These are phyloP conservation scores for Toxicodendron radicans DNA, from an alignment of 345 rosid genomes.

Conservation along the genomic window DNA sequence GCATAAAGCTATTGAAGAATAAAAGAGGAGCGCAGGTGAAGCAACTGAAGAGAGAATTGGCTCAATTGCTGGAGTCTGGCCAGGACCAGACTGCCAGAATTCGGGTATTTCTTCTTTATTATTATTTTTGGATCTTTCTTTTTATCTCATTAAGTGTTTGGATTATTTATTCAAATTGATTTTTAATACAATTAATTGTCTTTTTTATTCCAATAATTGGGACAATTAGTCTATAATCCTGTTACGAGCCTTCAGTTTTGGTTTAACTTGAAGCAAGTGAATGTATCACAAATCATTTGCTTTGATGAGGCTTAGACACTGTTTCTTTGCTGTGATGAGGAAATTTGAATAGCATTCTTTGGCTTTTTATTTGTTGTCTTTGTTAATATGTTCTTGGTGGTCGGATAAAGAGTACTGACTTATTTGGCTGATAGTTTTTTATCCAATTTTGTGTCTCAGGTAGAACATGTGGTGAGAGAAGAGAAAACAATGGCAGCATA, in stretches of 20 bases:
- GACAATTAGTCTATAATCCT: neutral
- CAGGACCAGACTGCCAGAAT: conserved; percentile 82
- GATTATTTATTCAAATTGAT: neutral
- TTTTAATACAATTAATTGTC: neutral
- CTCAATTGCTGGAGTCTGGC: conserved; percentile 77
- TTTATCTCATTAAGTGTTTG: neutral
- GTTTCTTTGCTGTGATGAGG: neutral
- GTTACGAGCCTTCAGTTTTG: no score
- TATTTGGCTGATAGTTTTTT: neutral
- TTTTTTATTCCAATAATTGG: neutral
- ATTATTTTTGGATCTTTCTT: neutral
- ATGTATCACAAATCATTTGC: neutral
- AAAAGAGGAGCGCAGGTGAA: conserved; percentile 64
- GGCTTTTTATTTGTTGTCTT: neutral
- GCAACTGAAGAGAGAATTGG: conserved; percentile 74
- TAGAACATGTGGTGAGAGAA: conserved; percentile 90
- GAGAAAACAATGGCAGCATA: conserved; percentile 87
- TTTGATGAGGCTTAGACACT: neutral
- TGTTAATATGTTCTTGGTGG: neutral
- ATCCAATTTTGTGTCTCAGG: conserved; percentile 40
- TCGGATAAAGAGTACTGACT: neutral
- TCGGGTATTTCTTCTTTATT: conserved; percentile 44
- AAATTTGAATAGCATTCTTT: neutral
- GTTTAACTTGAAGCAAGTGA: neutral
- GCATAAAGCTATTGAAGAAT: conserved; percentile 74